These are phyloP conservation scores for Geranomyces michiganensis DNA, from an alignment of 192 early-diverging fungal species.

Conservation along the genomic window DNA sequence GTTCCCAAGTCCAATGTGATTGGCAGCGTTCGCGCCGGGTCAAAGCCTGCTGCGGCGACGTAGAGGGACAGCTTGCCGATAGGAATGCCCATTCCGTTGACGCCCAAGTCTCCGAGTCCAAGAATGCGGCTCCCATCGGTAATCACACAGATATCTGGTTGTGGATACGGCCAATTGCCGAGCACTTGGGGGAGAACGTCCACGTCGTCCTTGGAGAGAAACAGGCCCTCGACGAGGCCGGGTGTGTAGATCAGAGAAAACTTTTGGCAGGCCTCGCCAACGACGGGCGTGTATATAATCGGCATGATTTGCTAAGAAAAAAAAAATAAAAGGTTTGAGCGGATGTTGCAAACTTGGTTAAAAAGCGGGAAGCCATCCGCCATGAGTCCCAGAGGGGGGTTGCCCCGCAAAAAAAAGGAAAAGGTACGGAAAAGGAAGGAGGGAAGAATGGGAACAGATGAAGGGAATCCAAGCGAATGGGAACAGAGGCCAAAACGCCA, in stretches of 20 bases:
- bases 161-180: constrained; percentile 72
- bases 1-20: constrained; percentile 93
- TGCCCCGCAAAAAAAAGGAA: no score
- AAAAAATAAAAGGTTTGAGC: constrained; percentile 56
- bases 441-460: no score
- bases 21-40: constrained; percentile 84
- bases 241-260: constrained; percentile 74
- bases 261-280: constrained; percentile 77
- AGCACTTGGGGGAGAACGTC: constrained; percentile 78
- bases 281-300: constrained; percentile 54
- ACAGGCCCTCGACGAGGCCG: constrained; percentile 84
- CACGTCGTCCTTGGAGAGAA: constrained; percentile 75
- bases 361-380: no score
- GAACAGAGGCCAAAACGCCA: no score
- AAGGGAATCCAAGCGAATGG: no score
- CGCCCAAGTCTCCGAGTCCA: constrained; percentile 80
- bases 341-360: constrained; percentile 56
- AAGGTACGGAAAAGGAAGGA: no score
- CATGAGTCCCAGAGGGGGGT: not conserved
- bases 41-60: constrained; percentile 66
- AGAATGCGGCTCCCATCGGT: constrained; percentile 94
- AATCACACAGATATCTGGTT: constrained; percentile 86
- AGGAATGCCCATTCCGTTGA: constrained; percentile 95
- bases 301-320: constrained; percentile 41
- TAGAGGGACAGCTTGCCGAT: constrained; percentile 95